phyloP scores from a whole-genome alignment of 208 protist species.

The Novymonas esmeraldas region DNA sequence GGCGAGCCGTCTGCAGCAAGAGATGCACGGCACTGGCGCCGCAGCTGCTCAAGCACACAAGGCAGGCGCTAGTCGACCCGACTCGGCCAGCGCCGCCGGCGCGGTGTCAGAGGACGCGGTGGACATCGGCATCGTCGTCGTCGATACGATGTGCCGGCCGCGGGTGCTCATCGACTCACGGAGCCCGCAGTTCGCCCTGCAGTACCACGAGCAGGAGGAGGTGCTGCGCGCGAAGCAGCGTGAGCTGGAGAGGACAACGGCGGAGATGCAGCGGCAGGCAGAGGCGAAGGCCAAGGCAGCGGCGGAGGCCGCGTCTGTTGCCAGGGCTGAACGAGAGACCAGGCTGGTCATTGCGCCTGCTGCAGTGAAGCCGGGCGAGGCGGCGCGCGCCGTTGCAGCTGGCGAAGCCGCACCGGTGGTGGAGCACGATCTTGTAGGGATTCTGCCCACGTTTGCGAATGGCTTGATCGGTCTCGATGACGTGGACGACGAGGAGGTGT shows the following conservation, averaged over 20 bases:
- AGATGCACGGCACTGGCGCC: slow-evolving; percentile 31
- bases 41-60: background rate
- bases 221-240: slow-evolving; percentile 23
- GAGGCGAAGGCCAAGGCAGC: slow-evolving; percentile 10
- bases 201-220: slow-evolving; percentile 36
- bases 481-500: slow-evolving; percentile 35
- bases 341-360: background rate
- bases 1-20: slow-evolving; percentile 29
- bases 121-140: slow-evolving; percentile 62
- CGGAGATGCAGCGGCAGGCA: slow-evolving; percentile 5
- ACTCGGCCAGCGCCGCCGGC: too few relatives aligned
- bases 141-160: slow-evolving; percentile 53
- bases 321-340: background rate
- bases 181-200: slow-evolving; percentile 33
- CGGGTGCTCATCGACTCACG: slow-evolving; percentile 50
- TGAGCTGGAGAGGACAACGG: slow-evolving; percentile 22
- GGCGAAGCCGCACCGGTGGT: background rate
- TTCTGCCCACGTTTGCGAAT: background rate
- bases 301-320: slow-evolving; percentile 3
- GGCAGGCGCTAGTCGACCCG: too few relatives aligned
- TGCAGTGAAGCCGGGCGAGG: slow-evolving; percentile 20
- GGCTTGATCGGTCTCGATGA: slow-evolving; percentile 19
- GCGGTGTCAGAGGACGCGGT: slow-evolving; percentile 18
- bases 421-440: slow-evolving; percentile 6
- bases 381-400: slow-evolving; percentile 13